Percentiles rank a stretch among this genome's conserved stretches.
These are phyloP conservation scores for Triangularia setosa DNA, from an alignment of 2,329 filamentous ascomycete species.

Conservation along the genomic window DNA sequence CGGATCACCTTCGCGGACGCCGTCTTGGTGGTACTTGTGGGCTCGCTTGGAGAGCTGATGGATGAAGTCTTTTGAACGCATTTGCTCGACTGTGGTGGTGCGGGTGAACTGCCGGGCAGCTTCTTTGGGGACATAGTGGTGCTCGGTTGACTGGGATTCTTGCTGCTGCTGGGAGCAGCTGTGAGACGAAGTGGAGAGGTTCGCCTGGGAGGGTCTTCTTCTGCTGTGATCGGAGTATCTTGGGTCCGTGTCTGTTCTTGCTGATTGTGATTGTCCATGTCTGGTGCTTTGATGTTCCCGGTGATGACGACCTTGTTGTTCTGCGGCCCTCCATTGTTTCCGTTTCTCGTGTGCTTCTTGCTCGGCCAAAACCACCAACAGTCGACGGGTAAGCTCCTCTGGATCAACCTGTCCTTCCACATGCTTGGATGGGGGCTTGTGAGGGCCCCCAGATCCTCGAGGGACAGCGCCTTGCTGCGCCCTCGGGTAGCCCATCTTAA, in stretches of 20 bases:
- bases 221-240: slow-evolving; percentile 18
- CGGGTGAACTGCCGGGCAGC: slow-evolving; percentile 53
- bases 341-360: slow-evolving; percentile 42
- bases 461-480: slow-evolving; percentile 16
- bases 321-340: slow-evolving; percentile 25
- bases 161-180: background rate
- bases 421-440: background rate
- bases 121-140: slow-evolving; percentile 51
- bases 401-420: slow-evolving; percentile 45
- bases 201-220: slow-evolving; percentile 6
- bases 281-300: slow-evolving; percentile 3
- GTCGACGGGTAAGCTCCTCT: slow-evolving; percentile 50
- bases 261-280: background rate
- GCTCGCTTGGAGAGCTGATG: slow-evolving; percentile 44
- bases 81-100: slow-evolving; percentile 46
- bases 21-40: slow-evolving; percentile 36
- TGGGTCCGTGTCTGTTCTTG: background rate
- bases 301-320: background rate
- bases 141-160: background rate
- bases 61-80: slow-evolving; percentile 31
- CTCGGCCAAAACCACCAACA: slow-evolving; percentile 48
- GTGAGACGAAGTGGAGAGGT: background rate
- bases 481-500: slow-evolving; percentile 22
- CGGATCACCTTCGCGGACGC: slow-evolving; percentile 26
- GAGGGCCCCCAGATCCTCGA: background rate